Conservation (phyloP, 805 yeast genomes). For the Candida hungchunana region DNA sequence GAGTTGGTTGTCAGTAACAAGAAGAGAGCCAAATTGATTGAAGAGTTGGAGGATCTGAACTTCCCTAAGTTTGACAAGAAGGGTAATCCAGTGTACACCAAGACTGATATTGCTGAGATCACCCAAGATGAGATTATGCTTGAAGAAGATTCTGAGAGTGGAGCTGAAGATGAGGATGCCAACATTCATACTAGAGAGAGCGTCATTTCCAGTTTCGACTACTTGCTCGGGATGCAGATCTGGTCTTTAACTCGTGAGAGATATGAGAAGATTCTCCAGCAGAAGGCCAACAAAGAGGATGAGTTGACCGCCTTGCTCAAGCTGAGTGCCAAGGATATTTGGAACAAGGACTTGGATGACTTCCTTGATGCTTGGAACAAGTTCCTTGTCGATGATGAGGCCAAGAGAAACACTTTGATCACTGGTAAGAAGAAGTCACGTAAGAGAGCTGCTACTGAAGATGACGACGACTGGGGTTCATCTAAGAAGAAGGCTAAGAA, state of each 20-base stretch:
- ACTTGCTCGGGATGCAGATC: slow-evolving; percentile 84
- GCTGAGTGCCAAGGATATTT: slow-evolving; percentile 77
- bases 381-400: slow-evolving; percentile 63
- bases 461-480: slow-evolving; percentile 19
- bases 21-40: slow-evolving; percentile 59
- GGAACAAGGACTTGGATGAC: slow-evolving; percentile 79
- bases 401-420: slow-evolving; percentile 48
- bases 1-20: slow-evolving; percentile 70
- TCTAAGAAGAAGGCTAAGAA: slow-evolving; percentile 18
- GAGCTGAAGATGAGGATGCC: slow-evolving; percentile 37
- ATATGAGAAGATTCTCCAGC: slow-evolving; percentile 72
- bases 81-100: slow-evolving; percentile 57
- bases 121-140: slow-evolving; percentile 34
- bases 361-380: slow-evolving; percentile 64
- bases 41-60: slow-evolving; percentile 54
- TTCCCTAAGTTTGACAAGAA: slow-evolving; percentile 76
- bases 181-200: slow-evolving; percentile 43
- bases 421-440: slow-evolving; percentile 41
- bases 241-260: slow-evolving; percentile 92
- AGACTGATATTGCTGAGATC: slow-evolving; percentile 26
- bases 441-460: slow-evolving; percentile 29
- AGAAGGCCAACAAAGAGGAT: slow-evolving; percentile 65
- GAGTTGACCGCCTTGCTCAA: slow-evolving; percentile 65
- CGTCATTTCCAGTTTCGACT: slow-evolving; percentile 69
- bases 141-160: slow-evolving; percentile 36